A percentile compares a stretch with the other conserved stretches of the same genome.
These are phyloP conservation scores for Cryptosporidium xiaoi DNA, from an alignment of 169 alveolate species.

Conservation along the genomic window DNA sequence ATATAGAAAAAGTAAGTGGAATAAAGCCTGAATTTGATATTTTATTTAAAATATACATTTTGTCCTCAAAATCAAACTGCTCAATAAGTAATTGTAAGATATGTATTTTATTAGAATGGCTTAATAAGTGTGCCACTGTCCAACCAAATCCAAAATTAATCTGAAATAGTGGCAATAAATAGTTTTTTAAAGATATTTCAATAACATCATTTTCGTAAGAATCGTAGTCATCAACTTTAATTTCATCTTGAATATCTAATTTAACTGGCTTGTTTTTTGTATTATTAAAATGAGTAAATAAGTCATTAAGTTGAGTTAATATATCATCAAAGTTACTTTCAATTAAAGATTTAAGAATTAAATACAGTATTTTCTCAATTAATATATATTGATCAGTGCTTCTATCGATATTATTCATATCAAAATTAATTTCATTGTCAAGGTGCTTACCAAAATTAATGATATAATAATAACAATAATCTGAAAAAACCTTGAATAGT, in stretches of 20 bases:
- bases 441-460: neutral
- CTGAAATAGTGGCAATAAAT: conserved; percentile 4
- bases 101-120: conserved; percentile 25
- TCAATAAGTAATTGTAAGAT: conserved; percentile 31
- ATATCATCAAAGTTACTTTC: conserved; percentile 20
- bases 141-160: conserved; percentile 57
- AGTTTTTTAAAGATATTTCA: neutral
- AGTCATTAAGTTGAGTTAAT: conserved; percentile 1
- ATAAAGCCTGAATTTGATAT: conserved; percentile 28
- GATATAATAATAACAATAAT: conserved; percentile 5
- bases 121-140: conserved; percentile 23
- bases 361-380: conserved; percentile 6
- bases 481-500: conserved; percentile 28
- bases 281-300: neutral
- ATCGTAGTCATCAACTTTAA: neutral
- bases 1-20: conserved; percentile 30
- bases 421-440: neutral
- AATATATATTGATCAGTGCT: neutral
- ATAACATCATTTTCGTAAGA: neutral
- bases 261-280: neutral
- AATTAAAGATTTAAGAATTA: conserved; percentile 7
- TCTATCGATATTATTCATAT: neutral
- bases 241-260: conserved; percentile 1
- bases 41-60: conserved; percentile 10
- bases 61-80: conserved; percentile 29